These are phyloP conservation scores for Solanum bulbocastanum DNA, from an alignment of 257 asterid species.

Conservation along the genomic window DNA sequence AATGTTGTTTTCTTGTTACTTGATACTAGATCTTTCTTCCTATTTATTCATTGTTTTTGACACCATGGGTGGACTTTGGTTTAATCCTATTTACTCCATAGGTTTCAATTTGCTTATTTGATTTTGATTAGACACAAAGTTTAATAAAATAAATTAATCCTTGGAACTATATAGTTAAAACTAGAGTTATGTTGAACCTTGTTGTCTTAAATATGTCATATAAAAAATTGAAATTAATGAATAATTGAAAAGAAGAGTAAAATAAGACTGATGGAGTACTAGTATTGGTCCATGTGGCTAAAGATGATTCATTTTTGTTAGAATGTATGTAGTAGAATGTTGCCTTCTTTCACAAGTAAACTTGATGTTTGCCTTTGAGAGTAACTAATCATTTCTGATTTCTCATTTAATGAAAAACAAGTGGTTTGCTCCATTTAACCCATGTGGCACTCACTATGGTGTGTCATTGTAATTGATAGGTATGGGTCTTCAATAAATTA, in stretches of 20 bases:
- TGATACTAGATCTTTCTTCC: not conserved
- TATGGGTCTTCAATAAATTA: not conserved
- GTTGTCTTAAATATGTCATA: not conserved
- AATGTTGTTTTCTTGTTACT: not conserved
- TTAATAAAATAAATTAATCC: not conserved
- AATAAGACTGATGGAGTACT: not conserved
- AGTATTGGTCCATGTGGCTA: not conserved
- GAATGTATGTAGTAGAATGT: not conserved
- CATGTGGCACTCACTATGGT: not conserved
- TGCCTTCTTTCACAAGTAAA: not conserved
- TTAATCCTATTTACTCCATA: not conserved
- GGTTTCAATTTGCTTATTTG: not conserved
- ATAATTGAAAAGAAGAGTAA: not conserved
- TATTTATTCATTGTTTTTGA: not conserved
- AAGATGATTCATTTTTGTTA: not conserved
- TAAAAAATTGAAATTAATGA: no score
- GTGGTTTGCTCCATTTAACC: not conserved
- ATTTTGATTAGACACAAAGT: not conserved
- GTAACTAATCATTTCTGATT: not conserved
- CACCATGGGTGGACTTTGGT: not conserved
- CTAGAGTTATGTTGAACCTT: no score
- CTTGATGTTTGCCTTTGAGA: not conserved
- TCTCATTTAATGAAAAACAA: not conserved
- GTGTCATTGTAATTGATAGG: not conserved
- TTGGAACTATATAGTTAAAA: rapidly evolving